A percentile compares a stretch with the other conserved stretches of the same genome.
Conservation (phyloP, 805 yeast species). For the Saturnispora serradocipensis region DNA sequence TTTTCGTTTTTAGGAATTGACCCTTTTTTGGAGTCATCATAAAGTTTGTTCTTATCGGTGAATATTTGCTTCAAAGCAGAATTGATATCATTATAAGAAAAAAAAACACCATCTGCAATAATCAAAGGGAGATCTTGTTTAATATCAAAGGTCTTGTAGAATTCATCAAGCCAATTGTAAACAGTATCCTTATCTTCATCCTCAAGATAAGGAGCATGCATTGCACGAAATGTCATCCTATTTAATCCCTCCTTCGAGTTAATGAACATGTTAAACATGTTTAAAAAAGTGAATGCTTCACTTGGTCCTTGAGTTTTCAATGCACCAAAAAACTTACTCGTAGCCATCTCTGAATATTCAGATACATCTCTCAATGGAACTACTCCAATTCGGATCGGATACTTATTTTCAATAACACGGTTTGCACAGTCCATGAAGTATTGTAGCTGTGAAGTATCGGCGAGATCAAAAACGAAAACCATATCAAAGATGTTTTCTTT, state of each 20-base stretch:
- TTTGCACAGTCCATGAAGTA: constrained; percentile 42
- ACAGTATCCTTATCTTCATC: not conserved
- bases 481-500: constrained; percentile 68
- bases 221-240: constrained; percentile 9
- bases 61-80: constrained; percentile 42
- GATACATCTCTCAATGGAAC: constrained; percentile 45
- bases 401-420: constrained; percentile 41
- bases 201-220: constrained; percentile 10
- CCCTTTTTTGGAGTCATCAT: constrained; percentile 21
- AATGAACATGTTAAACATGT: constrained; percentile 13
- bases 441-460: constrained; percentile 41
- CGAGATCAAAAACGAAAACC: constrained; percentile 57
- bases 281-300: constrained; percentile 20
- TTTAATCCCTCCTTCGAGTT: constrained; percentile 9
- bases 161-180: constrained; percentile 1
- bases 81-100: constrained; percentile 41
- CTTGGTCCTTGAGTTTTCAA: constrained; percentile 14
- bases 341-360: constrained; percentile 18
- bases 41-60: constrained; percentile 39
- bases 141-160: constrained; percentile 13
- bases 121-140: constrained; percentile 35
- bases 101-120: constrained; percentile 66
- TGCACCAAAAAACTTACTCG: constrained; percentile 19
- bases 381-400: constrained; percentile 77
- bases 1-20: constrained; percentile 21